phyloP scores from a whole-genome alignment of 768 basidiomycete genomes.

The Lentinula sp. region DNA sequence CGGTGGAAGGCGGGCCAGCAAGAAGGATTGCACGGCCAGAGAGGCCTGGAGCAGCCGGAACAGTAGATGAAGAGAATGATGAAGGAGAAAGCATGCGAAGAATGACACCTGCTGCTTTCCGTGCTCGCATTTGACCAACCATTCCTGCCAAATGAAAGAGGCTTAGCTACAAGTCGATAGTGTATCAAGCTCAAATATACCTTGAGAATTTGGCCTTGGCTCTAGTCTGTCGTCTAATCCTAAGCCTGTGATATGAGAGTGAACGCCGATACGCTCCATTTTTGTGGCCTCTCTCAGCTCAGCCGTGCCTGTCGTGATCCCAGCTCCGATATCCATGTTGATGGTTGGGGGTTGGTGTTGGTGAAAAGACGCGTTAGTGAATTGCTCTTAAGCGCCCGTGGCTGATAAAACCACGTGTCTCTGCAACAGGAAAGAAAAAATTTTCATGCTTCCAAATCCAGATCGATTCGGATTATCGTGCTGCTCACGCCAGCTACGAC shows the following conservation, averaged over 20 bases:
- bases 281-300: constrained; percentile 84
- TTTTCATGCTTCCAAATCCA: constrained; percentile 1
- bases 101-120: constrained; percentile 96
- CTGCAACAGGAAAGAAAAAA: neutral
- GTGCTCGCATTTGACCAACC: constrained; percentile 94
- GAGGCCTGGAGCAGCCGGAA: constrained; percentile 67
- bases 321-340: constrained; percentile 31
- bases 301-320: constrained; percentile 68
- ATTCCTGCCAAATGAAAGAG: constrained; percentile 49
- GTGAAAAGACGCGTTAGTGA: neutral
- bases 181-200: constrained; percentile 20
- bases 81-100: constrained; percentile 76
- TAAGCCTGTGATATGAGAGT: constrained; percentile 93
- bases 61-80: neutral
- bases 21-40: constrained; percentile 96
- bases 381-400: neutral
- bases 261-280: constrained; percentile 91
- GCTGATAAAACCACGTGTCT: neutral
- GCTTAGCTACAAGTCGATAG: neutral
- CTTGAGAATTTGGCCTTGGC: constrained; percentile 70
- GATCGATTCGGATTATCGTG: neutral
- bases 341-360: neutral
- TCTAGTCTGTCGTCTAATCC: constrained; percentile 91
- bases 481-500: neutral
- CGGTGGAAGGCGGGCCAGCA: constrained; percentile 94